Evolutionary conservation across 2,329 filamentous ascomycete genomes (phyloP).

Genomic region (Ilyonectria destructans): DNA sequence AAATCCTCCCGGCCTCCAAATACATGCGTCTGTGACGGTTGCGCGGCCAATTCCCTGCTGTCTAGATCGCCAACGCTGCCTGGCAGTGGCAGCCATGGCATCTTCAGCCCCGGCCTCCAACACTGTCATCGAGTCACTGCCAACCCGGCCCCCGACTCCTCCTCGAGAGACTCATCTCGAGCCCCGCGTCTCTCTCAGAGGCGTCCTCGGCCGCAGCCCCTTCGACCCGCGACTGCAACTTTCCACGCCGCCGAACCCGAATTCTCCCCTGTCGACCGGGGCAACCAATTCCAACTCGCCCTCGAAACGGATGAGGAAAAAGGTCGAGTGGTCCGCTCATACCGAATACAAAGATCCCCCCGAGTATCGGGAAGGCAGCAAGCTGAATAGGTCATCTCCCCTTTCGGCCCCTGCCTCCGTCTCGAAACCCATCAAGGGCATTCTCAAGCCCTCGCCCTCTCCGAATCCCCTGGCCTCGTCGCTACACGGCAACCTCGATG

Average conservation of each 20-base stretch:
- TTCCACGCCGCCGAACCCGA: conserved; percentile 68
- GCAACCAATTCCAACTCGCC: conserved; percentile 61
- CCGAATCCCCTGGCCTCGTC: conserved; percentile 62
- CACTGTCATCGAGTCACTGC: conserved; percentile 66
- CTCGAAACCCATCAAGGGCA: conserved; percentile 73
- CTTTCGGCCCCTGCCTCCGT: conserved; percentile 58
- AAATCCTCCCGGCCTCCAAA: conserved; percentile 23
- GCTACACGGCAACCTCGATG: conserved; percentile 60
- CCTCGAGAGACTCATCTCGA: conserved; percentile 70
- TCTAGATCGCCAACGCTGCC: conserved; percentile 60
- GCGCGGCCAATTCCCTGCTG: conserved; percentile 52
- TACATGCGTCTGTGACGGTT: conserved; percentile 45
- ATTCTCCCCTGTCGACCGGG: conserved; percentile 62
- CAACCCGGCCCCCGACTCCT: conserved; percentile 77
- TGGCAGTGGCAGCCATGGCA: conserved; percentile 59
- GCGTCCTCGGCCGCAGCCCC: conserved; percentile 55
- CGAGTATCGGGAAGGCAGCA: conserved; percentile 59
- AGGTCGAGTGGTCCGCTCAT: conserved; percentile 71
- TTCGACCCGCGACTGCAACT: conserved; percentile 57
- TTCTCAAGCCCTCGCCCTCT: conserved; percentile 81
- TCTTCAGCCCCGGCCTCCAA: conserved; percentile 58
- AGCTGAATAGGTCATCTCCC: conserved; percentile 58
- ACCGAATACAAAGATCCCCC: conserved; percentile 72
- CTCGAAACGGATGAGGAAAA: conserved; percentile 65
- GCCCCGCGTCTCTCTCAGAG: conserved; percentile 54